Evolutionary conservation across 768 basidiomycete genomes (phyloP).

Genomic region (Boletus subparvulus): DNA sequence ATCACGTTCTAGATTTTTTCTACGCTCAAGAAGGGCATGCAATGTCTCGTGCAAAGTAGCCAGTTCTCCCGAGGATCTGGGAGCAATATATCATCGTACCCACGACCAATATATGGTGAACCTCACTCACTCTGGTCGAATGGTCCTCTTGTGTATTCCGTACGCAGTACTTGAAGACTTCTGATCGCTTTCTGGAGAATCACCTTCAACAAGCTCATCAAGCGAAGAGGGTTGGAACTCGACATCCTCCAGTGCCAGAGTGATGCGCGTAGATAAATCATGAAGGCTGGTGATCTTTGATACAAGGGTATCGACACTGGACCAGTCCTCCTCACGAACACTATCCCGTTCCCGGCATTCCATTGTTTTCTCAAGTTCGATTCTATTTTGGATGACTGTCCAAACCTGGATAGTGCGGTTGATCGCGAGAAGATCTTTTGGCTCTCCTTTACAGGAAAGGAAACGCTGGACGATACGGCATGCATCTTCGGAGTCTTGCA

Average conservation of each 20-base stretch:
- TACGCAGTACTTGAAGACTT: constrained; percentile 26
- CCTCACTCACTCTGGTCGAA: constrained; percentile 62
- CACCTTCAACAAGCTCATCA: constrained; percentile 27
- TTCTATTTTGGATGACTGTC: constrained; percentile 48
- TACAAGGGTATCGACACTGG: constrained; percentile 52
- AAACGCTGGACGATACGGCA: constrained; percentile 78
- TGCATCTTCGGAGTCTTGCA: constrained; percentile 66
- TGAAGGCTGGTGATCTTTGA: constrained; percentile 50
- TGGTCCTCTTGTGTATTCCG: constrained; percentile 48
- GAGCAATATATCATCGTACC: background rate
- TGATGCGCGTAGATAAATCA: constrained; percentile 57
- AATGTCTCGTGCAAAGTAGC: constrained; percentile 48
- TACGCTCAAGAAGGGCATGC: constrained; percentile 42
- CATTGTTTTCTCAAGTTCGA: constrained; percentile 56
- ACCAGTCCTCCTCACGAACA: constrained; percentile 48
- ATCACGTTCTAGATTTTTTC: constrained; percentile 51
- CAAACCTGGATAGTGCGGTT: constrained; percentile 62
- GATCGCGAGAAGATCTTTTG: constrained; percentile 64
- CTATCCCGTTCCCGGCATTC: constrained; percentile 37
- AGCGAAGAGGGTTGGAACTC: constrained; percentile 20
- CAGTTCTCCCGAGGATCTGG: constrained; percentile 63
- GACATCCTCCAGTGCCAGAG: constrained; percentile 41
- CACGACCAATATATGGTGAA: background rate
- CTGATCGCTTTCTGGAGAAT: constrained; percentile 13
- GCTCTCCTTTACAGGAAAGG: constrained; percentile 62